Evolutionary conservation across 176 grass and related monocot species (phyloP).

Genomic region (Oryza brachyantha): DNA sequence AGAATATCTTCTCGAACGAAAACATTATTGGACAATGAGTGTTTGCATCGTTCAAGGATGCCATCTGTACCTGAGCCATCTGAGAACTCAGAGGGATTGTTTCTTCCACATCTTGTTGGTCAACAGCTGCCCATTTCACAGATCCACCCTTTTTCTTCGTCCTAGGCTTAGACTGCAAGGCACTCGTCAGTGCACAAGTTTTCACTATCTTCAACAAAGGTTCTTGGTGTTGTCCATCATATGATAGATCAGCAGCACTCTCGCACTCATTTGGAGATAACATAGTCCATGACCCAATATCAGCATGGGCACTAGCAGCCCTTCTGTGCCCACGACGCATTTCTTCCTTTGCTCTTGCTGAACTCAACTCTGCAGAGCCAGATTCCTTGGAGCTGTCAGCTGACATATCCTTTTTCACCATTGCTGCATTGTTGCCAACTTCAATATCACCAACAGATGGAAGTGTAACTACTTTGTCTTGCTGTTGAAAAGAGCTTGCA

Average conservation of each 20-base stretch:
- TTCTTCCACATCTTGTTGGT: constrained; percentile 46
- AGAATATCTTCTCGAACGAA: not conserved
- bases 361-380: constrained; percentile 45
- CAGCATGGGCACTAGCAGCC: constrained; percentile 66
- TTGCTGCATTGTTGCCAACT: constrained; percentile 36
- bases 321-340: constrained; percentile 48
- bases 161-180: constrained; percentile 61
- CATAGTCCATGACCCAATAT: constrained; percentile 66
- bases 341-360: constrained; percentile 36
- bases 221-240: constrained; percentile 38
- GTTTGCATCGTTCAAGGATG: constrained; percentile 16
- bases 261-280: constrained; percentile 62
- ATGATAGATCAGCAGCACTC: constrained; percentile 48
- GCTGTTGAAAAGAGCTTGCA: constrained; percentile 31
- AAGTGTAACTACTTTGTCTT: constrained; percentile 37
- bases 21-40: constrained; percentile 12
- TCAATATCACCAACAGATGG: constrained; percentile 36
- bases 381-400: constrained; percentile 55
- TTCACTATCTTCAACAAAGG: constrained; percentile 58
- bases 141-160: constrained; percentile 61
- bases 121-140: constrained; percentile 51
- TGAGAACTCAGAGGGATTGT: constrained; percentile 56
- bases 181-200: constrained; percentile 44
- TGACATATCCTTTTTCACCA: constrained; percentile 50
- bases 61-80: constrained; percentile 45